Base-by-base conservation (phyloP, 2,329 filamentous ascomycete species). In the Triangularia setosa region DNA sequence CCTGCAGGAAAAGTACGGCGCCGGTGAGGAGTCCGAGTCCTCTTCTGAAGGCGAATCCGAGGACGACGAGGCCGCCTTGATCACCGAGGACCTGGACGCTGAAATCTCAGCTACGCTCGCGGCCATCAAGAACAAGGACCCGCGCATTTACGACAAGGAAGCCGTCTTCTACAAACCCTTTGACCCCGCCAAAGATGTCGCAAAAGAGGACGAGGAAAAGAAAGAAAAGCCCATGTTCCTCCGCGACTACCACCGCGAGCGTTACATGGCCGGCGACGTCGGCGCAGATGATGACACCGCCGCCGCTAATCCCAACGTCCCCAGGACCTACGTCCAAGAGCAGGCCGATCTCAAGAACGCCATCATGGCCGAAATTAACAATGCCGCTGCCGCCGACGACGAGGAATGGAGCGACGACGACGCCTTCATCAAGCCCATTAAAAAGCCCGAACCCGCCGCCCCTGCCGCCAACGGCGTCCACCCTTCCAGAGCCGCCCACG, bases 111-210 rank as follows among this genome's bases (percentile, higher is more conserved):
- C 90, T 24, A 97, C 93, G 0, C 83, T 99, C 23, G 84, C 91
- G 68, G 95, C 95, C 52, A 93, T 99, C 73, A 88, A 89, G 71
- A 90, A 86, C 72, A 98, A 96, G 76, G 95, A 99, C 72, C 95
- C 95, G 27, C 84, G 91, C 60, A 88, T 99, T 59, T 97, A 97
- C 80, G 91, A 98, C 76, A 84, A 87, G 67, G 84, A 88, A 33
- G 83, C 84, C 68, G 92, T 84, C 18, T 98, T 98, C 79, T 97
- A 93, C 78, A 80, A 82, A 48, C 81, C 88, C 12, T 79, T 86
- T 63, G 86, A 90, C 4, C 84, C 85, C 24, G 9, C 52, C 52
- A 48, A 18, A 21, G 83, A 72, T 12, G 71, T 73, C 12, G 72
- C 3, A 12, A 18, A 73, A 4, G 68, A 73, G 0, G 63, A 70